Percentiles rank a stretch among this genome's conserved stretches.
Evolutionary conservation across 257 asterid genomes (phyloP).

Genomic region (Parsonsia alboflavescens): DNA sequence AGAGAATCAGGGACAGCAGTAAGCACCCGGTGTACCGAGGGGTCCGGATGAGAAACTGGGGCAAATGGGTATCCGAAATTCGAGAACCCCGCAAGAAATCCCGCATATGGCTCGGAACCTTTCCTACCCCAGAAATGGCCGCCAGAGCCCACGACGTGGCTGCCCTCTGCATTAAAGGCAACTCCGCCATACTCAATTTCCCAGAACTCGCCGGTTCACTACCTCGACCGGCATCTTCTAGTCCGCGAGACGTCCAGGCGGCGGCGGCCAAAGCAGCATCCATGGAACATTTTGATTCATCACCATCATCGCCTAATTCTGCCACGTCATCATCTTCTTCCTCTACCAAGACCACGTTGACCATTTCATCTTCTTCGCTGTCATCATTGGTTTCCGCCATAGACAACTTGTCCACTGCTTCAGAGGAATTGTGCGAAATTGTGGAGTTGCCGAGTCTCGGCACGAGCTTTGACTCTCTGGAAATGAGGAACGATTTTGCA

Average conservation of each 20-base stretch:
- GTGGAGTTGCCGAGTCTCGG: slow-evolving; percentile 71
- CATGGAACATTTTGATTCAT: slow-evolving; percentile 44
- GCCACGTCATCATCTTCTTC: slow-evolving; percentile 6
- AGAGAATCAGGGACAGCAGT: slow-evolving; percentile 42
- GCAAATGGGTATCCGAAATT: slow-evolving; percentile 90
- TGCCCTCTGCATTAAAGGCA: slow-evolving; percentile 68
- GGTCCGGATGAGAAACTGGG: slow-evolving; percentile 86
- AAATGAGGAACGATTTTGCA: slow-evolving; percentile 40
- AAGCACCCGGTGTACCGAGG: slow-evolving; percentile 72
- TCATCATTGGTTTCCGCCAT: slow-evolving; percentile 34
- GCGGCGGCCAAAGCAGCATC: slow-evolving; percentile 90
- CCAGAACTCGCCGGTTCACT: slow-evolving; percentile 48
- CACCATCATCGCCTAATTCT: neutral
- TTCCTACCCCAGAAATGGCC: slow-evolving; percentile 82
- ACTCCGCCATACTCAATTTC: slow-evolving; percentile 62
- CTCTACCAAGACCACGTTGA: neutral
- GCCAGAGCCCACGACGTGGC: slow-evolving; percentile 96
- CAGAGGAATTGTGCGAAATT: slow-evolving; percentile 60
- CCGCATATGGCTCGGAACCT: slow-evolving; percentile 80
- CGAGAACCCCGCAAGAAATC: slow-evolving; percentile 85
- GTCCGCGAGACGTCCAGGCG: slow-evolving; percentile 75
- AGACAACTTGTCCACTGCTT: slow-evolving; percentile 30
- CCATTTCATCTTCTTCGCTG: slow-evolving; percentile 11
- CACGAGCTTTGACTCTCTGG: slow-evolving; percentile 33
- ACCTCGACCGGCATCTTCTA: slow-evolving; percentile 61